These are phyloP conservation scores for Avicennia marina DNA, from an alignment of 257 asterid genomes.

Conservation along the genomic window DNA sequence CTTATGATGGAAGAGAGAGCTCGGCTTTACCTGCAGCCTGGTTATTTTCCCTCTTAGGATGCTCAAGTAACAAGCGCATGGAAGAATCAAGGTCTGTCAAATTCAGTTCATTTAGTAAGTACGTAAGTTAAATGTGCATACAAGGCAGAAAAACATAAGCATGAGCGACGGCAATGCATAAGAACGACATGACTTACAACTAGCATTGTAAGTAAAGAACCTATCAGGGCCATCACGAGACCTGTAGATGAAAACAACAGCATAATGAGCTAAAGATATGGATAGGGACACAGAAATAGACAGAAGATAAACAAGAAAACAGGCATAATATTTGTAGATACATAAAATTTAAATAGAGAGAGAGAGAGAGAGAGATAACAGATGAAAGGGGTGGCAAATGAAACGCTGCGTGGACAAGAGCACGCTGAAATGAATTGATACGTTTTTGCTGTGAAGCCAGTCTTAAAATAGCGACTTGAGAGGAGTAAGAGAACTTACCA, in stretches of 20 bases:
- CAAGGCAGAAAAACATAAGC: background rate
- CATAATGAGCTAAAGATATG: background rate
- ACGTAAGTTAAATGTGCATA: too few relatives aligned
- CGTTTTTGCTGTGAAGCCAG: background rate
- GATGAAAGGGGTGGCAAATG: too few relatives aligned
- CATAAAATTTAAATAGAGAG: too few relatives aligned
- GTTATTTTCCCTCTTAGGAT: conserved; percentile 59
- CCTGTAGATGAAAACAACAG: conserved; percentile 29
- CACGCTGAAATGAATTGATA: background rate
- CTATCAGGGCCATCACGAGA: conserved; percentile 82
- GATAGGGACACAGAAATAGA: background rate
- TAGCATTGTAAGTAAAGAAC: conserved; percentile 88
- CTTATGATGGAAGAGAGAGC: background rate
- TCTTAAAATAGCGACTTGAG: background rate
- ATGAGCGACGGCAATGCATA: background rate
- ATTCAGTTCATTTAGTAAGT: too few relatives aligned
- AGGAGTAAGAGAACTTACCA: conserved; percentile 35
- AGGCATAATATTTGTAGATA: too few relatives aligned
- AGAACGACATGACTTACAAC: conserved; percentile 43
- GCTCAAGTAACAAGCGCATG: conserved; percentile 88
- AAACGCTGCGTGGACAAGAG: too few relatives aligned
- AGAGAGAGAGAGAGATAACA: too few relatives aligned
- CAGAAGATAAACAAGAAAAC: background rate
- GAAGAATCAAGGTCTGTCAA: conserved; percentile 76
- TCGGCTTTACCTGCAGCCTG: conserved; percentile 53